Base-by-base conservation (phyloP, 2,329 filamentous ascomycete genomes). In the Colletotrichum tofieldiae region DNA sequence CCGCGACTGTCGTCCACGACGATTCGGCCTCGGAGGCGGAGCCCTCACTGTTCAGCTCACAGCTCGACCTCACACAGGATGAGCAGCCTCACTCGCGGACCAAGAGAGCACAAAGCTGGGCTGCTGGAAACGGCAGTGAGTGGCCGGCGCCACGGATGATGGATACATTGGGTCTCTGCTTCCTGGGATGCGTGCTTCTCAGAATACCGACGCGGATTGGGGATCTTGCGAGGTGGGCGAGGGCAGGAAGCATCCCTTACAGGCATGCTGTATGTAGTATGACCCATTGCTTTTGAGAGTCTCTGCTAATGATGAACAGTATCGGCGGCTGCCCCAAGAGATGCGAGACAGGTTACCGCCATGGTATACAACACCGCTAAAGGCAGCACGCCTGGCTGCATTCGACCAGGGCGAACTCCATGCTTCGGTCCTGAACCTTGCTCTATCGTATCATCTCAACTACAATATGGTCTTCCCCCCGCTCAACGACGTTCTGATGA, bases 111-210 rank as follows among this genome's bases (percentile, higher is more conserved):
- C 81, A 80, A 83, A 79, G 84, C 77, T 84, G 89, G 87, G 77
- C 75, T 16, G 78, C 85, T 18, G 82, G 86, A 67, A 78, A 82
- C 35, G 84, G 85, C 7, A 81, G 84, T 75, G 79, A 84, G 55
- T 88, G 90, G 84, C 84, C 86, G 59, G 77, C 90, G 76, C 95
- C 95, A 1, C 90, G 85, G 63, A 83, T 97, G 45, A 83, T 93
- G 52, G 95, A 98, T 75, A 93, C 92, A 0, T 82, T 98, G 64
- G 91, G 87, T 1, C 80, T 98, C 14, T 95, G 93, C 78, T 98
- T 98, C 82, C 82, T 98, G 43, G 95, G 91, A 1, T 91, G 91
- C 47, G 77, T 96, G 56, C 84, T 98, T 35, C 85, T 98, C 76
- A 90, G 93, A 67, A 85, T 96, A 67, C 94, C 95, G 0, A 86